phyloP scores from a whole-genome alignment of 2,329 filamentous ascomycete genomes.

The Claviceps citrina region DNA sequence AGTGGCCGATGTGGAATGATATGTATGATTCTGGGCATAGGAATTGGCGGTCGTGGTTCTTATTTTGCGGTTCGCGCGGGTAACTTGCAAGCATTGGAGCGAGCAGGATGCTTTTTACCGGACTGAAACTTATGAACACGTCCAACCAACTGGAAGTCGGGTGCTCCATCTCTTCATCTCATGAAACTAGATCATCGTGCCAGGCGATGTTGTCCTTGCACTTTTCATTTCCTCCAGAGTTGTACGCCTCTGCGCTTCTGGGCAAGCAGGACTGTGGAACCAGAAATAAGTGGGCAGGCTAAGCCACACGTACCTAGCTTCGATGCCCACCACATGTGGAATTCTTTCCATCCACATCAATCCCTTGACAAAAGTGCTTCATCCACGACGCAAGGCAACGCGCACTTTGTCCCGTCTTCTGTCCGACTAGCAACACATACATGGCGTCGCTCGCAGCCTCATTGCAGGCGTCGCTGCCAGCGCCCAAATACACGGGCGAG shows the following conservation, averaged over 20 bases:
- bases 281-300: constrained; percentile 9
- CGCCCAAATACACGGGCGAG: constrained; percentile 81
- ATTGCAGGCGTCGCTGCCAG: constrained; percentile 66
- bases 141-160: too few relatives aligned
- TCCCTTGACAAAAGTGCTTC: background rate
- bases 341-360: constrained; percentile 15
- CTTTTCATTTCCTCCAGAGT: background rate
- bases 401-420: constrained; percentile 11
- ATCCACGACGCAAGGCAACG: constrained; percentile 5
- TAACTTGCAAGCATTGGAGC: background rate
- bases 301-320: constrained; percentile 12
- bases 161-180: too few relatives aligned
- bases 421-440: constrained; percentile 3
- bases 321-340: constrained; percentile 15
- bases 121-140: too few relatives aligned
- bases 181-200: too few relatives aligned
- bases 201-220: background rate
- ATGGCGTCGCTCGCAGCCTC: constrained; percentile 58
- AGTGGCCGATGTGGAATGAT: constrained; percentile 14
- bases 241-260: too few relatives aligned
- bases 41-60: constrained; percentile 2
- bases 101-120: background rate
- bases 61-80: background rate
- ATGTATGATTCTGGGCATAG: constrained; percentile 12
- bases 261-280: too few relatives aligned